Evolutionary conservation across 495 filamentous ascomycete genomes (phyloP).

Genomic region (Peziza echinospora): DNA sequence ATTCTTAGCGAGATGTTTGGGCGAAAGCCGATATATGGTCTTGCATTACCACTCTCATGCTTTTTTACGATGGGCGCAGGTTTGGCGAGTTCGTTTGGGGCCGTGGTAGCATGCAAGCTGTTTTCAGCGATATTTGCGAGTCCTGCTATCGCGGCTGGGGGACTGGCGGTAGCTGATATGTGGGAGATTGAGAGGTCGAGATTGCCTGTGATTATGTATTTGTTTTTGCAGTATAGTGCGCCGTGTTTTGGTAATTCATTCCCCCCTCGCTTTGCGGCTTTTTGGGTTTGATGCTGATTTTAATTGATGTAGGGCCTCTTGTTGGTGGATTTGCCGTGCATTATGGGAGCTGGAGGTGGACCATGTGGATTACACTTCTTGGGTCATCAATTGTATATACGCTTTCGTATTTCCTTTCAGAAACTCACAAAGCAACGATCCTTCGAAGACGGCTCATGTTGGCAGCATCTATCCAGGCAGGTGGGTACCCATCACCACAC

Average conservation of each 20-base stretch:
- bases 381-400: neutral
- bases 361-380: neutral
- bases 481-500: no score
- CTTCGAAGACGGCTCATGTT: no score
- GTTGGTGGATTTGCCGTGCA: neutral
- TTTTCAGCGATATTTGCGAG: neutral
- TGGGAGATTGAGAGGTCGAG: neutral
- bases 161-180: neutral
- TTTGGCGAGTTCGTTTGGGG: neutral
- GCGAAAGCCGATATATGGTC: neutral
- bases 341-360: neutral
- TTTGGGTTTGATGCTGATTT: no score
- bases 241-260: no score
- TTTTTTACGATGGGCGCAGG: neutral
- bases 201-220: neutral
- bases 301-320: neutral
- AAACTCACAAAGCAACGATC: neutral
- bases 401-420: neutral
- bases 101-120: neutral
- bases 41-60: neutral
- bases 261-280: no score
- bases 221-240: no score
- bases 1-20: neutral
- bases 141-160: neutral
- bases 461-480: no score